Percentiles rank a stretch among this genome's conserved stretches.
Conservation (phyloP, 2,329 filamentous ascomycete genomes). For the Tolypocladium amazonense region DNA sequence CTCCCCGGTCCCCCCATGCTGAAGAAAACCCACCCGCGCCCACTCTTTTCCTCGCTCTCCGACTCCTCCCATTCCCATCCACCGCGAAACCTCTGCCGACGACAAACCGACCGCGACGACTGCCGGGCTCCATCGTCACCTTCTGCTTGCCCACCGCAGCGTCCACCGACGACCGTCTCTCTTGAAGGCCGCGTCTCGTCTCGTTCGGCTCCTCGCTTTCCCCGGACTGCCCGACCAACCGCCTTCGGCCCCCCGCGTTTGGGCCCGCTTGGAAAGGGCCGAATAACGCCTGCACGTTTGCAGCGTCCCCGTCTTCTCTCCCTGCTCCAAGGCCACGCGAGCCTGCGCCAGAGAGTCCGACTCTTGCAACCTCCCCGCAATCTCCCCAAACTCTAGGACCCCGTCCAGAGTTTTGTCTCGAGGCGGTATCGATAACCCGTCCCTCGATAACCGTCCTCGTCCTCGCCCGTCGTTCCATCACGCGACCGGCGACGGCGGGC, state of each 20-base stretch:
- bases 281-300: constrained; percentile 23
- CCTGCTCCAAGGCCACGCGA: constrained; percentile 7
- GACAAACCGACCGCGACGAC: neutral
- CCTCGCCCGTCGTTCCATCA: neutral
- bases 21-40: constrained; percentile 2
- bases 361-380: constrained; percentile 14
- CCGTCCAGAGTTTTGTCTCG: neutral
- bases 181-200: neutral
- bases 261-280: constrained; percentile 24
- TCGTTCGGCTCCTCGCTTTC: neutral
- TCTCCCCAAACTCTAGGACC: constrained; percentile 7
- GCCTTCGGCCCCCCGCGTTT: constrained; percentile 16
- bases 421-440: constrained; percentile 4
- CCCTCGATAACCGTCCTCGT: neutral
- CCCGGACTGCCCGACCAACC: constrained; percentile 5
- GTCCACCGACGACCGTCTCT: neutral
- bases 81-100: neutral
- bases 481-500: neutral
- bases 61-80: neutral
- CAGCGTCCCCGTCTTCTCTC: constrained; percentile 10
- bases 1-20: neutral
- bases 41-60: neutral
- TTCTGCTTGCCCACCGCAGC: neutral
- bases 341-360: neutral
- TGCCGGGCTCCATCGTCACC: neutral